Percentiles rank a stretch among this genome's conserved stretches.
These are phyloP conservation scores for Blastobotrys capitulatus DNA, from an alignment of 1,139 yeast genomes.

Conservation along the genomic window DNA sequence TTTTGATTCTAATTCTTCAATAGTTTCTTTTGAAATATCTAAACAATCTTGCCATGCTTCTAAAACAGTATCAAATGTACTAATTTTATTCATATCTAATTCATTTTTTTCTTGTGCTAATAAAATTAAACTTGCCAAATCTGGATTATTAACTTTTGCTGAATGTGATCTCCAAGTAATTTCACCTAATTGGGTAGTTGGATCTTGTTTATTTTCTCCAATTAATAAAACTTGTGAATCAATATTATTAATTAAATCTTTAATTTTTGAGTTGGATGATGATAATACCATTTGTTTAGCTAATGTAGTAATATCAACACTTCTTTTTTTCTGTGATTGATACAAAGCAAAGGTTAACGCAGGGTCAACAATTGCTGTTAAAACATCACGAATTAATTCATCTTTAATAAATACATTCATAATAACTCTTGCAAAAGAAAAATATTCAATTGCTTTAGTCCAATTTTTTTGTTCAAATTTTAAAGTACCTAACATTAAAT, in stretches of 20 bases:
- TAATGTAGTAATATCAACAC: conserved; percentile 29
- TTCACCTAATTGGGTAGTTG: conserved; percentile 28
- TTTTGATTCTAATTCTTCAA: conserved; percentile 41
- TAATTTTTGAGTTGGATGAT: conserved; percentile 14
- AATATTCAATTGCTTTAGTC: conserved; percentile 46
- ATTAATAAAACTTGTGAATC: conserved; percentile 20
- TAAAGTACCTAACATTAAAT: conserved; percentile 55
- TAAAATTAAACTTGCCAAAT: conserved; percentile 55
- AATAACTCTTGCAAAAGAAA: conserved; percentile 57
- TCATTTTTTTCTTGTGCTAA: conserved; percentile 27
- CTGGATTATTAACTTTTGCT: conserved; percentile 68
- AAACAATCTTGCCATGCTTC: conserved; percentile 53
- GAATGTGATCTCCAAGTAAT: conserved; percentile 69
- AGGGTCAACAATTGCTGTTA: conserved; percentile 63
- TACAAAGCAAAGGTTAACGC: conserved; percentile 54
- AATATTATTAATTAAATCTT: conserved; percentile 16
- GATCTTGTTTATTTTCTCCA: conserved; percentile 17
- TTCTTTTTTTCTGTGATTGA: conserved; percentile 33
- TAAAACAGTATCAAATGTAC: conserved; percentile 44
- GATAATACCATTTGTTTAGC: conserved; percentile 25
- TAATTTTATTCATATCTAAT: conserved; percentile 20
- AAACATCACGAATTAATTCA: conserved; percentile 49
- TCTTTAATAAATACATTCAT: conserved; percentile 33
- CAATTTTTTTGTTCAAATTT: conserved; percentile 57
- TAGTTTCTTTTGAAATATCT: conserved; percentile 46